Evolutionary conservation across 1,284 basidiomycete species (phyloP).

Genomic region (Boletus semigastroideus): DNA sequence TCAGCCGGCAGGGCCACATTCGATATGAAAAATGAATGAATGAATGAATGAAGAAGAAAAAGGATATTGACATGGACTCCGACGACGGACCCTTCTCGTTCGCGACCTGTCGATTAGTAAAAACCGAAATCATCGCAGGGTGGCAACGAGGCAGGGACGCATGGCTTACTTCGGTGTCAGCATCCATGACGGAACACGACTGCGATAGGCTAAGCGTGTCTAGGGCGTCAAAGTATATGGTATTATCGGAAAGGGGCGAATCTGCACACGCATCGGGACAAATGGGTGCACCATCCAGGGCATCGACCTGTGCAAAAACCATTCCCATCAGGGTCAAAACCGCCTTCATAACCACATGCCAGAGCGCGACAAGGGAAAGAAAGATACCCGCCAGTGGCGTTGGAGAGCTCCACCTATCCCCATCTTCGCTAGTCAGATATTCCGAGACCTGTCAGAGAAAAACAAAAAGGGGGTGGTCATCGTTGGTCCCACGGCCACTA

Average conservation of each 20-base stretch:
- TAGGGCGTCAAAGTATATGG: conserved; percentile 27
- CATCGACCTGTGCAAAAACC: conserved; percentile 11
- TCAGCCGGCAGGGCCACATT: conserved; percentile 11
- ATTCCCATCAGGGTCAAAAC: conserved; percentile 11
- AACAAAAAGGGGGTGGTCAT: conserved; percentile 2
- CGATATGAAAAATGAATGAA: not conserved
- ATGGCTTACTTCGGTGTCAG: conserved; percentile 11
- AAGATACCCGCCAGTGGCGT: conserved; percentile 5
- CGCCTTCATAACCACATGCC: not conserved
- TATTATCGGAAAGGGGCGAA: conserved; percentile 14
- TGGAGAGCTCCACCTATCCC: not conserved
- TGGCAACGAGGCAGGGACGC: conserved; percentile 3
- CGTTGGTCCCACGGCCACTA: not conserved
- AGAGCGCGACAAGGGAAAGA: not conserved
- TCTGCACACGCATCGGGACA: conserved; percentile 1
- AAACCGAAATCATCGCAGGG: too few relatives aligned
- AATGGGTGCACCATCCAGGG: not conserved
- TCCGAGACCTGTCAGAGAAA: conserved; percentile 8
- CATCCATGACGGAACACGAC: conserved; percentile 1
- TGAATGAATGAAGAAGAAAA: conserved; percentile 10
- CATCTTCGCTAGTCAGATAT: not conserved
- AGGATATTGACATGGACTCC: conserved; percentile 17
- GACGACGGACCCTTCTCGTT: conserved; percentile 8
- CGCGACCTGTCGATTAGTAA: conserved; percentile 8
- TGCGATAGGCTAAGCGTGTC: conserved; percentile 12